Base-by-base conservation (phyloP, 441 rosid species). In the Manihot esculenta region DNA sequence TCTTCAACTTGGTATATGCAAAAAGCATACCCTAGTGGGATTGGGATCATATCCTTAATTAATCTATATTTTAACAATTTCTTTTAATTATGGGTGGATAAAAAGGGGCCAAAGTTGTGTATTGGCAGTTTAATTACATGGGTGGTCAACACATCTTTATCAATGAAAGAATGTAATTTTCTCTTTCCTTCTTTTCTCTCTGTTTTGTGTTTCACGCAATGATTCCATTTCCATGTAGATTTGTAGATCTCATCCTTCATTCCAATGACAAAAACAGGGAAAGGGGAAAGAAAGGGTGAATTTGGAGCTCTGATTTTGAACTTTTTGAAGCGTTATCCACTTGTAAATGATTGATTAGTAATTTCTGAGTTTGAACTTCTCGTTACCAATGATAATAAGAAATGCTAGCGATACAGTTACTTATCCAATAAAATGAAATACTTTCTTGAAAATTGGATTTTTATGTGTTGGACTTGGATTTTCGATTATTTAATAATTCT, bases 61-160 rank as follows among this genome's bases (percentile, higher is more conserved):
- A 57, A 48, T 64, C 41, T 76, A 53, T 53, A 53, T 67, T 26
- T 72, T 55, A 66, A 50, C 58, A 62, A 68, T 74, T 44, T 66
- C 42, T 61, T 64, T 61, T 23, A 38, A 53, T 63, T 41, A 54
- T 18, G 62, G 81, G 74, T 59, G 76, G 84, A 23, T 82, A 57
- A 80, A 74, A 73, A 68, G n/a, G n/a, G n/a, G 76, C 84, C 60
- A 66, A 64, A 73, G 63, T 73, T 74, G 70, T 78, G 81, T 74
- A 70, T 72, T 74, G 72, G 70, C 63, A 69, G 75, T 72, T 33
- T n/a, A n/a, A 33, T 33, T 27, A 72, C 30, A 42, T 72, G 79
- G 74, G 76, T 78, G 75, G 73, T 74, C 60, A 48, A 50, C 53
- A 76, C 74, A 76, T 77, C 64, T 69, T 50, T 48, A 70, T 73